A percentile compares a stretch with the other conserved stretches of the same genome.
Evolutionary conservation across 108 stramenopile genomes (phyloP).

Genomic region (Thalassiosira profunda): DNA sequence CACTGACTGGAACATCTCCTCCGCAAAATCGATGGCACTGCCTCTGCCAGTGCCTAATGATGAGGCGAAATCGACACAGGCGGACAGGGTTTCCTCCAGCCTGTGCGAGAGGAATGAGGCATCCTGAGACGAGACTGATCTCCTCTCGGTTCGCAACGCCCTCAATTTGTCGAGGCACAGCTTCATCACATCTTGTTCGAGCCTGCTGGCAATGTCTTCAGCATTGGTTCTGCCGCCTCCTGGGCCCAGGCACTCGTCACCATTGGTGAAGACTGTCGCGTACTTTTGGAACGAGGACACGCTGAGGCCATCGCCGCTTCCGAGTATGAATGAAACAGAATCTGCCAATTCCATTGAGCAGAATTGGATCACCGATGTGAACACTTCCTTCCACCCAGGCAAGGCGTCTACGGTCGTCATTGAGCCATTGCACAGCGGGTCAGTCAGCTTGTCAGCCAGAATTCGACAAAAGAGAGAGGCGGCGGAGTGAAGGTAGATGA

Average conservation of each 20-base stretch:
- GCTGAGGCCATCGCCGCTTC: conserved; percentile 1
- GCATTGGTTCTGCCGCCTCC: background rate
- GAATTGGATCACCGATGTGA: conserved; percentile 26
- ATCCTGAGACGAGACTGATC: background rate
- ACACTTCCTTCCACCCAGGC: conserved; percentile 6
- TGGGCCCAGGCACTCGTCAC: conserved; percentile 21
- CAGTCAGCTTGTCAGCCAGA: conserved; percentile 20
- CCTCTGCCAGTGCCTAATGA: conserved; percentile 21
- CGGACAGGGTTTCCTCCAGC: conserved; percentile 22
- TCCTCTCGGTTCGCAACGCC: conserved; percentile 1
- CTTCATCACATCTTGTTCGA: conserved; percentile 24
- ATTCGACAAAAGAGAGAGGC: conserved; percentile 22
- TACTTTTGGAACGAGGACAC: conserved; percentile 26
- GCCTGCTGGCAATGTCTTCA: background rate
- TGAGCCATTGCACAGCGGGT: background rate
- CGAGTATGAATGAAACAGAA: conserved; percentile 22
- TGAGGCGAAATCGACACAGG: conserved; percentile 25
- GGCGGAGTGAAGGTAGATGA: conserved; percentile 35
- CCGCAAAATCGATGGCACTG: conserved; percentile 20
- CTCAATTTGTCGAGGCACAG: conserved; percentile 36
- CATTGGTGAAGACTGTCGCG: conserved; percentile 8
- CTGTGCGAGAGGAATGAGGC: background rate
- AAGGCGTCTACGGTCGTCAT: background rate
- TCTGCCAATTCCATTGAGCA: conserved; percentile 30
- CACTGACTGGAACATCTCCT: conserved; percentile 17